A percentile compares a stretch with the other conserved stretches of the same genome.
phyloP scores from a whole-genome alignment of 2,329 filamentous ascomycete genomes.

The Claviceps africana region DNA sequence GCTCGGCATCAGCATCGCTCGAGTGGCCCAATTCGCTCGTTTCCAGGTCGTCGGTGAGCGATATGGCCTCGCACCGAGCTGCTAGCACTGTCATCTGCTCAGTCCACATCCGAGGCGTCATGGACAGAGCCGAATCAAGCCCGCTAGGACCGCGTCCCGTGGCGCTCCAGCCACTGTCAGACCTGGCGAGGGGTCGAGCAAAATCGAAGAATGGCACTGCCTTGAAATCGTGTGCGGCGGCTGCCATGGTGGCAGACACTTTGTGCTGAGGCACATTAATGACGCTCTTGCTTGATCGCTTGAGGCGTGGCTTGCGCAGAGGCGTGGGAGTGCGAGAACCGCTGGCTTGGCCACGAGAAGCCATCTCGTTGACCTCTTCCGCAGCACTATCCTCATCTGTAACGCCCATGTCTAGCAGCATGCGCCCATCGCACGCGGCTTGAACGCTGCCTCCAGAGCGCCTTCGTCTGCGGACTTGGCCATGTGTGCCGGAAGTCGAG shows the following conservation, averaged over 20 bases:
- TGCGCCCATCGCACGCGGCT: constrained; percentile 21
- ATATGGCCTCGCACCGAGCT: constrained; percentile 8
- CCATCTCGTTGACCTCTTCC: constrained; percentile 30
- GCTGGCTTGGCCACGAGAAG: constrained; percentile 15
- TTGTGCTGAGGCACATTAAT: constrained; percentile 17
- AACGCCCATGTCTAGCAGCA: constrained; percentile 24
- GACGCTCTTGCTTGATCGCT: constrained; percentile 27
- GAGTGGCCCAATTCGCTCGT: constrained; percentile 20
- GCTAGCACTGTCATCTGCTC: constrained; percentile 3
- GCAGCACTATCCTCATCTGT: constrained; percentile 31
- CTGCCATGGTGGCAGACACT: constrained; percentile 5
- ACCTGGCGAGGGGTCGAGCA: constrained; percentile 7
- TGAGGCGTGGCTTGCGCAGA: constrained; percentile 26
- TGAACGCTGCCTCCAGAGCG: constrained; percentile 37
- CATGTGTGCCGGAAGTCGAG: constrained; percentile 7
- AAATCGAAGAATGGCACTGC: constrained; percentile 20
- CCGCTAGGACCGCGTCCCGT: neutral
- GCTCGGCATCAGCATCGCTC: constrained; percentile 17
- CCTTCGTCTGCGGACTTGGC: constrained; percentile 27
- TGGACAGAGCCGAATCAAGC: neutral
- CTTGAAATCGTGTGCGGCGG: constrained; percentile 7
- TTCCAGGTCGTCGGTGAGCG: constrained; percentile 17
- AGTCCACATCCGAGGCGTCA: neutral
- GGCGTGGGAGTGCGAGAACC: constrained; percentile 12
- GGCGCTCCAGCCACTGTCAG: neutral